Percentiles rank a stretch among this genome's conserved stretches.
Evolutionary conservation across 768 basidiomycete species (phyloP).

Genomic region (Boletus tylopilopsis): DNA sequence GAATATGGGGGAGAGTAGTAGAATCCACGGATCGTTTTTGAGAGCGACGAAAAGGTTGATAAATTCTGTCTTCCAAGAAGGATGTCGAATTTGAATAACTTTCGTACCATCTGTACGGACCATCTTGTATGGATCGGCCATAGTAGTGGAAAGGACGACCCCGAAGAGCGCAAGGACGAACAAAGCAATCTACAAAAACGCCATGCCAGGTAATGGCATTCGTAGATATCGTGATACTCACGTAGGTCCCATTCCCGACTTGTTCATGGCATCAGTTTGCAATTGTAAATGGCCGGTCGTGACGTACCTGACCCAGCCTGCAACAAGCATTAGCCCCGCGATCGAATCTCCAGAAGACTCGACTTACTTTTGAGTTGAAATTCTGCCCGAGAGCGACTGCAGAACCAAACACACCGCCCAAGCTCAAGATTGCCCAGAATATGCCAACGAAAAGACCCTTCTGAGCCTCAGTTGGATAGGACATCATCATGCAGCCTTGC

Average conservation of each 20-base stretch:
- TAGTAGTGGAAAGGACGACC: conserved; percentile 56
- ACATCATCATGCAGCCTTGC: conserved; percentile 52
- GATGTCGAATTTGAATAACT: conserved; percentile 55
- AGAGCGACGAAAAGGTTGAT: conserved; percentile 64
- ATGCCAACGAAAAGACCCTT: conserved; percentile 49
- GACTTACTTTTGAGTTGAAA: conserved; percentile 52
- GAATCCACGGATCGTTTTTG: conserved; percentile 64
- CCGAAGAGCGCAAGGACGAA: conserved; percentile 69
- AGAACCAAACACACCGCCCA: conserved; percentile 76
- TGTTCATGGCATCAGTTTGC: background rate
- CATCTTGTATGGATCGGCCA: conserved; percentile 72
- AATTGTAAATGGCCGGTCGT: background rate
- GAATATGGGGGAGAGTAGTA: conserved; percentile 82
- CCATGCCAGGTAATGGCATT: background rate
- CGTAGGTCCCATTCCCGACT: conserved; percentile 78
- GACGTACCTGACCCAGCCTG: conserved; percentile 28
- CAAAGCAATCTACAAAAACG: conserved; percentile 57
- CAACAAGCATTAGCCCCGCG: background rate
- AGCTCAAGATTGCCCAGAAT: conserved; percentile 73
- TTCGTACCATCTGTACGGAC: conserved; percentile 70
- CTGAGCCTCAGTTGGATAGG: conserved; percentile 52
- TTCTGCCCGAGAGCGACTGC: conserved; percentile 72
- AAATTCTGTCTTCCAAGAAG: conserved; percentile 75
- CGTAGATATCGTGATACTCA: conserved; percentile 44
- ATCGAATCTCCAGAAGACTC: background rate